Base-by-base conservation (phyloP, 1,139 yeast genomes). In the Zygosaccharomyces sapae region DNA sequence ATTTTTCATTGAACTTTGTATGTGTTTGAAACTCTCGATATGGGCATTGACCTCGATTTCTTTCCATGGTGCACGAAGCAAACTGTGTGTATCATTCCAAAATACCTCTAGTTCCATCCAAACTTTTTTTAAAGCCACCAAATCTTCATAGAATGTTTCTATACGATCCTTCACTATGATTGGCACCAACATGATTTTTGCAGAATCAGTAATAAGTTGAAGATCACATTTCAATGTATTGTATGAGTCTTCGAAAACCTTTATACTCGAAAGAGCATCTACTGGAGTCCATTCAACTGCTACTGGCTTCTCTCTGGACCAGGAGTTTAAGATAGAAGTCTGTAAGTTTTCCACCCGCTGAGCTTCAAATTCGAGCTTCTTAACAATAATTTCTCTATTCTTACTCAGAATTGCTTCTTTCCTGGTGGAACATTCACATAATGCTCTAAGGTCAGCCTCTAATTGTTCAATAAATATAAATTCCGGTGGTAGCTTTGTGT, bases 381-480 rank as follows among this genome's bases (percentile, higher is more conserved):
- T 66, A 1, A 68, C 54, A 19, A 82, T 66, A 0, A 71, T 59
- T 12, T 72, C 79, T 16, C 59, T 55, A 48, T 80, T 76, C 0
- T 70, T 69, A 4, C 71, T 66, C n/a, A 86, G 66, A 5, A 70
- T 56, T 1, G 55, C 52, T 3, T 64, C 57, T 52, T 77, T 77
- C 30, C 66, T 65, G 0, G 57, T 58, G 24, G 80, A 53, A 2
- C 82, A 64, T 18, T 77, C 73, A 0, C 59, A 54, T 7, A 86
- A 61, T 4, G 78, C 70, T 0, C 70, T 61, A 49, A 75, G 62
- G 45, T 77, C 79, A 48, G 70, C 73, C 24, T 79, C 82, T 1
- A 87, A 55, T 55, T 86, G 94, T 41, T 85, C 94, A 38, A 72
- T 70, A 59, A 70, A 77, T 1, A 82, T 54, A 87, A 92, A 85